These are phyloP conservation scores for Pseudocercospora musae DNA, from an alignment of 2,329 filamentous ascomycete species.

Conservation along the genomic window DNA sequence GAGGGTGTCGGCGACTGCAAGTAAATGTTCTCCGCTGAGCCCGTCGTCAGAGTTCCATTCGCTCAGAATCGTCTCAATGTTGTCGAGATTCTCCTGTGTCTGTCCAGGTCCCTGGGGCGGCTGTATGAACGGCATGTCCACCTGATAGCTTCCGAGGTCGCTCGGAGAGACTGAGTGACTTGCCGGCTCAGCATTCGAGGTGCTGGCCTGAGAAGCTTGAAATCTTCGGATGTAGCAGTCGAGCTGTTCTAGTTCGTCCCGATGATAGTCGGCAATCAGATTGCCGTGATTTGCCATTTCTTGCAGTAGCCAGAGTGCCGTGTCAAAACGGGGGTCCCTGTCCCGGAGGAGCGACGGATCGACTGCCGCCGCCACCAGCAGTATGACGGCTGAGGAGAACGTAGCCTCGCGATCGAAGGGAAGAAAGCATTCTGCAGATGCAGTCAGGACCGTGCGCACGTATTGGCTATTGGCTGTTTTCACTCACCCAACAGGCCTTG, in stretches of 20 bases:
- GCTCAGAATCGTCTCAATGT: slow-evolving; percentile 9
- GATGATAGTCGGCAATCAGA: slow-evolving; percentile 21
- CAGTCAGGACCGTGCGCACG: neutral
- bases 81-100: slow-evolving; percentile 3
- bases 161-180: neutral
- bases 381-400: slow-evolving; percentile 22
- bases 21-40: slow-evolving; percentile 20
- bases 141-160: neutral
- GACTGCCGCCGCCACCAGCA: slow-evolving; percentile 20
- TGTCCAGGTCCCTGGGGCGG: neutral
- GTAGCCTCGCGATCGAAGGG: slow-evolving; percentile 24
- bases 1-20: slow-evolving; percentile 21
- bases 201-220: neutral
- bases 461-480: neutral
- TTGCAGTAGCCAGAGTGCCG: slow-evolving; percentile 18
- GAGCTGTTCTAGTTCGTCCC: slow-evolving; percentile 23
- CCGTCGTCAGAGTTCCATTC: slow-evolving; percentile 23
- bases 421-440: slow-evolving; percentile 19
- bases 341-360: slow-evolving; percentile 21
- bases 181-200: neutral
- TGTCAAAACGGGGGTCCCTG: slow-evolving; percentile 9
- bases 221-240: slow-evolving; percentile 3
- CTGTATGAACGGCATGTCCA: neutral
- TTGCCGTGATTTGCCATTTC: slow-evolving; percentile 25
- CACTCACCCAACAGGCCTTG: slow-evolving; percentile 14